Base-by-base conservation (phyloP, 148 eudicot genomes). In the Persicaria maculosa region DNA sequence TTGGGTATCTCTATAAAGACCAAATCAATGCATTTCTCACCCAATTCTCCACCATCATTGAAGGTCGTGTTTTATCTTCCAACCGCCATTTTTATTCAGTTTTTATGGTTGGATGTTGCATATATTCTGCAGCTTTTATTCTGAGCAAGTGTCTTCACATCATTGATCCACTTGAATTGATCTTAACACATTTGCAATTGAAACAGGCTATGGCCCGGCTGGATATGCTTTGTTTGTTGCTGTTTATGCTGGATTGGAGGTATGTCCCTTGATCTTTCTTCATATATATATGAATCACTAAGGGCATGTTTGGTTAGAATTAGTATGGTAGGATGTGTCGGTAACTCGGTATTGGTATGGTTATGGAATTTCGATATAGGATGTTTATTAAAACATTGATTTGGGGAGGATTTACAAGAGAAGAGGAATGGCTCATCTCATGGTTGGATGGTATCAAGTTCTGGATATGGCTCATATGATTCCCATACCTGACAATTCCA, bases 161-260 rank as follows among this genome's bases (percentile, higher is more conserved):
- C 3, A 52, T n/a, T 52, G n/a, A 52, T 52, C 5, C 17, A 57
- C 62, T 57, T 17, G 31, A 4, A 20, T 31, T 17, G 8, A 6
- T 57, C 62, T 57, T 6, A 57, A 12, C 43, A 36, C 31, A 6
- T 44, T 62, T 62, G 44, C 11, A 6, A 20, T 65, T 40, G n/a
- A 50, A 50, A 74, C 94, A 95, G 99, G 97, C 79, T 88, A 92
- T 84, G 99, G 99, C 50, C 91, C 96, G 12, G 97, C 97, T 83
- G 99, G 99, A 79, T 95, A 95, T 83, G 99, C 91, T 72, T 65
- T 95, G 67, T 95, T 92, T 79, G 93, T 92, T 52, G 89, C 90
- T 47, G 99, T 92, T 75, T 95, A 95, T 84, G 96, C 99, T 47
- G 99, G 99, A 68, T 78, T 95, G 77, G 99, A 95, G 89, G 99